phyloP scores from a whole-genome alignment of 2,329 filamentous ascomycete species.

The Chaetomium olivaceum region DNA sequence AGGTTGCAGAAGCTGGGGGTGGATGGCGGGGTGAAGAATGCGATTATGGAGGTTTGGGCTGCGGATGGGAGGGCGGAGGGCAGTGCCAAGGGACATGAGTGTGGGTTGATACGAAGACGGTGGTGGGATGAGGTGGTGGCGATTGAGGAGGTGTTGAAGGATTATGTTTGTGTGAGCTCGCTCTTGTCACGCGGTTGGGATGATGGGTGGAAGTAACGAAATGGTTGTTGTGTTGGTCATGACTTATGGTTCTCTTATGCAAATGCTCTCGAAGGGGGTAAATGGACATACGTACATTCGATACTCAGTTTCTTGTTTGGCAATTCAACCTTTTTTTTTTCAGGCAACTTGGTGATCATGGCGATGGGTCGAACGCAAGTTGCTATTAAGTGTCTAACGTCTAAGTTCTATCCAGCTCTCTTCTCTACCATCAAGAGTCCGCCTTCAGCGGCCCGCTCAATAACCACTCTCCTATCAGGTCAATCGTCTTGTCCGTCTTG shows the following conservation, averaged over 20 bases:
- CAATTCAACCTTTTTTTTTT: background rate
- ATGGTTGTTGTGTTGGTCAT: background rate
- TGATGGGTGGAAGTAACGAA: background rate
- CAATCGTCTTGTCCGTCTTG: slow-evolving; percentile 35
- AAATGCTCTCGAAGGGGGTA: background rate
- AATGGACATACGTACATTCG: background rate
- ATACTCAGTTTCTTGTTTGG: background rate
- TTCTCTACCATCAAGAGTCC: background rate
- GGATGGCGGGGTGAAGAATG: slow-evolving; percentile 26
- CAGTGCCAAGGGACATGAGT: slow-evolving; percentile 25
- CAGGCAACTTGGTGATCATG: background rate
- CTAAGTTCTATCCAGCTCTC: background rate
- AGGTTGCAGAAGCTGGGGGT: slow-evolving; percentile 25
- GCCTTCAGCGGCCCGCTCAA: slow-evolving; percentile 22
- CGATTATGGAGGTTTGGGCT: slow-evolving; percentile 34
- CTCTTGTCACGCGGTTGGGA: background rate
- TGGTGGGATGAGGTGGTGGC: background rate
- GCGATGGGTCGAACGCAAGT: background rate
- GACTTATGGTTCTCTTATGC: background rate
- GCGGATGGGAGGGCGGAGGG: slow-evolving; percentile 30
- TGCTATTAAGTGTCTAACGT: background rate
- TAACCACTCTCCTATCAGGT: slow-evolving; percentile 36
- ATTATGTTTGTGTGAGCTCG: slow-evolving; percentile 21
- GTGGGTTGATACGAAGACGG: slow-evolving; percentile 19
- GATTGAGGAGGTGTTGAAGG: slow-evolving; percentile 15